Conservation (phyloP, 1,139 yeast species). For the Pichia kudriavzevii region DNA sequence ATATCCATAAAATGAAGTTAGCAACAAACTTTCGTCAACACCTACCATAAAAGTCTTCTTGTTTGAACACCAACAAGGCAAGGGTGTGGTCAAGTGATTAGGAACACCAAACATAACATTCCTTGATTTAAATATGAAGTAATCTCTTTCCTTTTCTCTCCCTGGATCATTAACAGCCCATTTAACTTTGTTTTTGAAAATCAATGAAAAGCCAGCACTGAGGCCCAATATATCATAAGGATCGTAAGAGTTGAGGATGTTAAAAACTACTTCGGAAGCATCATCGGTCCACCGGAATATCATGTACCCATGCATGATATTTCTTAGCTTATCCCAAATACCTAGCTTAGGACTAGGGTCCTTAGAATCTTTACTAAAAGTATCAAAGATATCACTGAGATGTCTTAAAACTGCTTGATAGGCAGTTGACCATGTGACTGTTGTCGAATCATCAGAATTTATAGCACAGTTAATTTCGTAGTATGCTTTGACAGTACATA, state of each 20-base stretch:
- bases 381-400: constrained; percentile 70
- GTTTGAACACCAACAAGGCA: constrained; percentile 55
- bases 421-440: constrained; percentile 80
- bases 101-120: constrained; percentile 67
- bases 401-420: constrained; percentile 79
- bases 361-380: constrained; percentile 71
- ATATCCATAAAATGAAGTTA: constrained; percentile 20
- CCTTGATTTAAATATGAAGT: constrained; percentile 58
- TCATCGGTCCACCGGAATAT: constrained; percentile 38
- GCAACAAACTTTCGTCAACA: constrained; percentile 8
- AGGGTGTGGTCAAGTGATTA: constrained; percentile 51
- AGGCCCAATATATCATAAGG: constrained; percentile 69
- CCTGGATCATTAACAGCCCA: constrained; percentile 51
- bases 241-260: constrained; percentile 62
- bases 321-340: constrained; percentile 67
- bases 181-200: constrained; percentile 63
- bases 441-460: constrained; percentile 50
- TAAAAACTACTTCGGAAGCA: constrained; percentile 48
- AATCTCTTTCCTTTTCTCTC: constrained; percentile 33
- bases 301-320: constrained; percentile 50
- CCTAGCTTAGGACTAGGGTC: constrained; percentile 85
- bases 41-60: constrained; percentile 25
- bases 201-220: constrained; percentile 73
- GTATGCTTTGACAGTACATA: constrained; percentile 68
- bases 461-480: constrained; percentile 53